Evolutionary conservation across 768 basidiomycete genomes (phyloP).

Genomic region (Xanthoconium purpureum): DNA sequence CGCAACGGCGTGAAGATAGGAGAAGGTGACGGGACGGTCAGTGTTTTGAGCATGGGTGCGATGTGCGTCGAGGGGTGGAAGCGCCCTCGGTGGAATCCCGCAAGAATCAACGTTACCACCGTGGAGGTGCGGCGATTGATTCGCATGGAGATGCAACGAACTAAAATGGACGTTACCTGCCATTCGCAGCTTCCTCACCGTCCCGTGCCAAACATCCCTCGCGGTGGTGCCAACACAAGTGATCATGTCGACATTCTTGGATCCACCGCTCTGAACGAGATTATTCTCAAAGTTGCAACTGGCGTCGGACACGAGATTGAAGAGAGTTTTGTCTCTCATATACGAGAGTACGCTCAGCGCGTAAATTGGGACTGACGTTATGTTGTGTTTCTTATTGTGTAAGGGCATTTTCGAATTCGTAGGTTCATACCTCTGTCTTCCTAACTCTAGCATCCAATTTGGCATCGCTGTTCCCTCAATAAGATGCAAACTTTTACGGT

Average conservation of each 20-base stretch:
- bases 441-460: not conserved
- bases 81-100: conserved; percentile 85
- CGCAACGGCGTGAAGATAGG: conserved; percentile 87
- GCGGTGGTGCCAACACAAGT: conserved; percentile 89
- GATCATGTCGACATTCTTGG: conserved; percentile 88
- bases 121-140: conserved; percentile 62
- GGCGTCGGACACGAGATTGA: conserved; percentile 72
- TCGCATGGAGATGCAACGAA: not conserved
- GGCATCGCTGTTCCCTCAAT: conserved; percentile 4
- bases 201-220: conserved; percentile 66
- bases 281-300: conserved; percentile 87
- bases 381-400: conserved; percentile 4
- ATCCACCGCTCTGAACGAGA: conserved; percentile 78
- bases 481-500: not conserved
- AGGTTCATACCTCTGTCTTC: not conserved
- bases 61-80: conserved; percentile 99
- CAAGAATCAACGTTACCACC: conserved; percentile 79
- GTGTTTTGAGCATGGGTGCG: conserved; percentile 79
- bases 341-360: conserved; percentile 67
- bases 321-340: conserved; percentile 71
- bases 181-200: conserved; percentile 68
- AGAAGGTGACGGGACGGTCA: conserved; percentile 95
- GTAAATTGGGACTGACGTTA: conserved; percentile 71
- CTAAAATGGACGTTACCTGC: conserved; percentile 4
- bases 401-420: conserved; percentile 1